A percentile compares a stretch with the other conserved stretches of the same genome.
Evolutionary conservation across 257 asterid genomes (phyloP).

Genomic region (Striga asiatica): DNA sequence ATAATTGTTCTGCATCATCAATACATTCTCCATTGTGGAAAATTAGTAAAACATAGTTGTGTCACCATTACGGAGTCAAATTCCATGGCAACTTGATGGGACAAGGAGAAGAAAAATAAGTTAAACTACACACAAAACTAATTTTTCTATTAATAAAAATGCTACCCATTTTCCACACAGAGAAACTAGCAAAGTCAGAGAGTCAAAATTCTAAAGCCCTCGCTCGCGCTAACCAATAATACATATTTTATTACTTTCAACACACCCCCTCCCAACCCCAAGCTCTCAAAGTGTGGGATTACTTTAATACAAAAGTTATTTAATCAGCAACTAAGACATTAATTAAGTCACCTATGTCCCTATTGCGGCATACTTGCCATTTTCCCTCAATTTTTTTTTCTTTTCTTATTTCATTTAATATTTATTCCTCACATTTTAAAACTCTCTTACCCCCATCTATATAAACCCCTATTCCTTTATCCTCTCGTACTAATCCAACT

Average conservation of each 20-base stretch:
- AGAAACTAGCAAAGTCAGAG: constrained; percentile 38
- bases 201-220: constrained; percentile 45
- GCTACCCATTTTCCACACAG: constrained; percentile 19
- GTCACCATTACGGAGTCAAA: constrained; percentile 30
- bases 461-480: constrained; percentile 42
- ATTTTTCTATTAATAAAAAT: neutral
- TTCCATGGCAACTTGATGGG: constrained; percentile 26
- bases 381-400: neutral
- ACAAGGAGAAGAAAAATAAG: neutral
- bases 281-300: neutral
- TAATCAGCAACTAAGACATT: neutral
- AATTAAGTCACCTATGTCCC: constrained; percentile 8
- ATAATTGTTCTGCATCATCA: neutral
- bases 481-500: constrained; percentile 27
- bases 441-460: constrained; percentile 34
- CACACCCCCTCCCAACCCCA: no score
- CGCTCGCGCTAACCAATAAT: constrained; percentile 18
- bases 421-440: constrained; percentile 27
- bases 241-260: constrained; percentile 14
- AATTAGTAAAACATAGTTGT: neutral
- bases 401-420: neutral
- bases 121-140: neutral
- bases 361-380: constrained; percentile 37
- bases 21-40: constrained; percentile 20
- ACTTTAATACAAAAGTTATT: constrained; percentile 7